Evolutionary conservation across 2,329 filamentous ascomycete species (phyloP), one percentile per base, ranked within the genome.

Genomic region (Monosporascus ibericus): DNA sequence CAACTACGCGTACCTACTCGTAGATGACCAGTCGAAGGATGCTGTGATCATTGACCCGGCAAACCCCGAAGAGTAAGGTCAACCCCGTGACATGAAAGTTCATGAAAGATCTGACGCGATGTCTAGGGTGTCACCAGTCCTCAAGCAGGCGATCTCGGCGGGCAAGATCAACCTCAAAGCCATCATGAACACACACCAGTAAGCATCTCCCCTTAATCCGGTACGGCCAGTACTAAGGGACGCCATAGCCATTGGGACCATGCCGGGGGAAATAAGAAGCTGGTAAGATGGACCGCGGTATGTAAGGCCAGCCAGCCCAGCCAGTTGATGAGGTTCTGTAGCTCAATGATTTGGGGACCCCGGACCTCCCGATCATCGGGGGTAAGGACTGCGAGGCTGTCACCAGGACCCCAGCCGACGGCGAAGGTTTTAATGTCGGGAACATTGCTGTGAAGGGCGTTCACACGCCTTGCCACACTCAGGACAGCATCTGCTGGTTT

Each of bases 171-270:
- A 95, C 62, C 74, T 99, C 56, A 91, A 81, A 24, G 88, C 86
- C 48, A 95, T 99, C 66, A 85, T 97, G 64, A 99, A 99, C 68
- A 99, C 94, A 2, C 94, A 99, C 66, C 92, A 97, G 92, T 96
- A 75, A 71, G 88, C 71, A n/a, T n/a, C 44, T 20, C 34, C 24
- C 22, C 18, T 44, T 24, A n/a, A 34, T 48, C 5, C 15, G 34
- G 20, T 14, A 38, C 22, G 22, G 17, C 3, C 40, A 15, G 30
- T 24, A 48, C 47, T 56, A 24, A 57, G 56, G 34, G 44, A n/a
- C 7, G 40, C 36, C 40, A 36, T 44, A 96, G 92, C 68, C 94
- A 99, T 68, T 87, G 86, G 77, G 94, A 99, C 61, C 94, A 99
- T 71, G 87, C 94, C 1, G 94, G 94, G 57, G 94, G 94, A 8